Base-by-base conservation (phyloP, 106 monocot genomes). In the Posidonia australis region DNA sequence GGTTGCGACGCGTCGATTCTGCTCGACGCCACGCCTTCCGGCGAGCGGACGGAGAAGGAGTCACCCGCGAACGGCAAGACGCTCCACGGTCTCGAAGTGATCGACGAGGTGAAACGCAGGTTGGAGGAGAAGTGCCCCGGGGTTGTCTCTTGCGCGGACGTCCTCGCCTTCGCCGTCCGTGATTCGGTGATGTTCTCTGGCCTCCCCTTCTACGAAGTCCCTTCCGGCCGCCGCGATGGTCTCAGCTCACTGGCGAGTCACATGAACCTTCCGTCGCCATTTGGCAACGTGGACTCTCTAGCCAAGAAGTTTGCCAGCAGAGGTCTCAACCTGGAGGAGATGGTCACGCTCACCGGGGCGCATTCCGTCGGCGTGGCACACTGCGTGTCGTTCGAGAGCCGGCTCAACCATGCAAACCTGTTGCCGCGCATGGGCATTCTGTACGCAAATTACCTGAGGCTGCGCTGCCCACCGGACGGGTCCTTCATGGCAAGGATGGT, bases 341-440 rank as follows among this genome's bases (percentile, higher is more conserved):
- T 80, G 62, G 87, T 83, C 10, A 41, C 67, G 24, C 80, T 83
- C 19, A 60, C 56, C 9, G 83, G 83, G 19, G 81, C 81, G 17
- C 87, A 81, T 81, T 71, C 79, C 46, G 54, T 84, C 64, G 81
- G 84, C 27, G 55, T 58, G 6, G 64, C 81, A 7, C 81, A 81
- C 63, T 87, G 87, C 72, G 19, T 30, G 3, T 59, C 62, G 17
- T 77, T 87, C 67, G 10, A 12, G 27, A 19, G 62, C 36, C 63
- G 76, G 14, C 45, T 83, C 32, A 72, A 79, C 79, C 58, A 64
- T 51, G 43, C 19, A 65, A 63, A 44, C 26, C 25, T 22, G 22
- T 46, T 22, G 16, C 26, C 16, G 9, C 1, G 36, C 22, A 55
- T 46, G 22, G 69, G 76, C 51, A 68, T 26, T 9, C 6, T 5